phyloP scores from a whole-genome alignment of 305 asterid genomes.

The Nicotiana rustica region DNA sequence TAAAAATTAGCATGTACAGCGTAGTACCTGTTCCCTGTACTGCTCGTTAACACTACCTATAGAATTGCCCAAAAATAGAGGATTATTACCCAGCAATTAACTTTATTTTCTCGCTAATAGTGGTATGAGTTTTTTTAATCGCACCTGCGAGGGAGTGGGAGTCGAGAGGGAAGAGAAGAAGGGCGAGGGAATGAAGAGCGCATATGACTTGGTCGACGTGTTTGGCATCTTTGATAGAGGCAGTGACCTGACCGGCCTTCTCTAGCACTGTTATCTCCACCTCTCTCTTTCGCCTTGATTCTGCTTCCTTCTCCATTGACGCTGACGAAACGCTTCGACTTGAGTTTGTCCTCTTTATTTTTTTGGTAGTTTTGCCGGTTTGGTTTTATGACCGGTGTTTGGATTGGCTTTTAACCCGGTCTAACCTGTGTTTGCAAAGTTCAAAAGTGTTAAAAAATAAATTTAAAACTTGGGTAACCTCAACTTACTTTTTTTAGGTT shows the following conservation, averaged over 20 bases:
- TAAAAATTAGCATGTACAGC: background rate
- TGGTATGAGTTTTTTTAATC: too few relatives aligned
- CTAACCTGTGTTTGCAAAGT: too few relatives aligned
- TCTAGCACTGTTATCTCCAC: conserved; percentile 58
- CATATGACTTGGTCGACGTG: conserved; percentile 74
- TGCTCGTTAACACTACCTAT: conserved; percentile 66
- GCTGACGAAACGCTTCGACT: background rate
- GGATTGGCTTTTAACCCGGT: too few relatives aligned
- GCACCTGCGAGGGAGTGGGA: conserved; percentile 61
- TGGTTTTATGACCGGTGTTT: too few relatives aligned
- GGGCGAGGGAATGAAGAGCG: conserved; percentile 81
- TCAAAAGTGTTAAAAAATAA: too few relatives aligned
- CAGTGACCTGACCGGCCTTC: conserved; percentile 64
- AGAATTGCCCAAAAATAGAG: conserved; percentile 32
- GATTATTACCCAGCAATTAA: too few relatives aligned
- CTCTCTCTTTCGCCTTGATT: conserved; percentile 38
- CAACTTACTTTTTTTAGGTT: too few relatives aligned
- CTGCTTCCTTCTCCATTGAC: conserved; percentile 31
- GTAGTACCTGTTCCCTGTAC: conserved; percentile 64
- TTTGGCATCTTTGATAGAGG: conserved; percentile 58
- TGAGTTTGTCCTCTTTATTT: background rate
- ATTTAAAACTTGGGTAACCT: too few relatives aligned
- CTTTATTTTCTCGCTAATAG: too few relatives aligned
- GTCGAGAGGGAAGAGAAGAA: conserved; percentile 63
- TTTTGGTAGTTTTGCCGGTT: background rate